Percentiles rank a stretch among this genome's conserved stretches.
Evolutionary conservation across 2,329 filamentous ascomycete genomes (phyloP).

Genomic region (Orbilia javanica): DNA sequence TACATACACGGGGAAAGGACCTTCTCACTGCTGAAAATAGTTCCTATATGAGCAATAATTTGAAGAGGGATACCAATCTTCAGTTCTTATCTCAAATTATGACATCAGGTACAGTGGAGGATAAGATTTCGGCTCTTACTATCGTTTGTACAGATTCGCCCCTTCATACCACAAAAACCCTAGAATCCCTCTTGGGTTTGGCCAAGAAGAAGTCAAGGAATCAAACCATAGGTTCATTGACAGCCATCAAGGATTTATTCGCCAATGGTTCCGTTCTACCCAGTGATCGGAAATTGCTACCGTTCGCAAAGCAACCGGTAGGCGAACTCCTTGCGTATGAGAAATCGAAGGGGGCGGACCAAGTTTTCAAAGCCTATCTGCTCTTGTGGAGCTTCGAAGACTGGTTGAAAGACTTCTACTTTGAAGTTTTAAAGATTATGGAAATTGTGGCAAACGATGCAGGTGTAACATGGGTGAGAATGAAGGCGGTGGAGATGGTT

Average conservation of each 20-base stretch:
- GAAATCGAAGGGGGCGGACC: slow-evolving; percentile 73
- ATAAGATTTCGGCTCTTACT: slow-evolving; percentile 95
- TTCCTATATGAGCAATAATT: slow-evolving; percentile 77
- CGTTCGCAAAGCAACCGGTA: slow-evolving; percentile 80
- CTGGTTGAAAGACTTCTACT: slow-evolving; percentile 94
- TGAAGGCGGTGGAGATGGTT: slow-evolving; percentile 88
- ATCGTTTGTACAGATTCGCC: slow-evolving; percentile 96
- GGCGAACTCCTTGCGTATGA: slow-evolving; percentile 72
- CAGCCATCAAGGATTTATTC: slow-evolving; percentile 92
- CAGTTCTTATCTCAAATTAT: slow-evolving; percentile 98
- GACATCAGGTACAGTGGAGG: slow-evolving; percentile 92
- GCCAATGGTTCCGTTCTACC: slow-evolving; percentile 89
- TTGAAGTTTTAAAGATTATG: slow-evolving; percentile 89
- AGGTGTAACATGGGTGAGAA: slow-evolving; percentile 86
- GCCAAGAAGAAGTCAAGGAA: slow-evolving; percentile 94
- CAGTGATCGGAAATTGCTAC: slow-evolving; percentile 80
- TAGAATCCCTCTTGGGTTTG: slow-evolving; percentile 84
- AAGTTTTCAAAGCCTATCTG: slow-evolving; percentile 80
- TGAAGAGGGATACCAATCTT: slow-evolving; percentile 85
- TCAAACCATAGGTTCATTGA: slow-evolving; percentile 91
- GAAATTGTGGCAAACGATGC: slow-evolving; percentile 96
- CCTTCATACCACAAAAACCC: slow-evolving; percentile 87
- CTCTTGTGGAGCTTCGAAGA: slow-evolving; percentile 93
- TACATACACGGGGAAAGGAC: slow-evolving; percentile 78
- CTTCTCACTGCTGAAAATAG: slow-evolving; percentile 83